Conservation (phyloP, 345 rosid species). For the Brassica juncea region DNA sequence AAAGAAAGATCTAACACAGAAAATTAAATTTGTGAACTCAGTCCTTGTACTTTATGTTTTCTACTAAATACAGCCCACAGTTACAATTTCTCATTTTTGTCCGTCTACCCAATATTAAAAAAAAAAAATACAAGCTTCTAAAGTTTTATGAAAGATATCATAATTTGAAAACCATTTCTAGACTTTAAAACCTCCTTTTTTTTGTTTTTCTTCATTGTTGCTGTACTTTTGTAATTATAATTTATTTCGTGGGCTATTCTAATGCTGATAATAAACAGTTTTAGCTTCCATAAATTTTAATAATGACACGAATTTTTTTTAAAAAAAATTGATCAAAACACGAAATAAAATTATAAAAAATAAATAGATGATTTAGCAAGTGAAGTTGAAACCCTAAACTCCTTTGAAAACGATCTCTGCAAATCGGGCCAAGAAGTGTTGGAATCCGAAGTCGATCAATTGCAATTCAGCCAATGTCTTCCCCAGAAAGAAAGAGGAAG, state of each 20-base stretch:
- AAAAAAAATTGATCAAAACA: no score
- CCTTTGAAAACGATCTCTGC: neutral
- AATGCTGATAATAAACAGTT: neutral
- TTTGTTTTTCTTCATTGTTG: neutral
- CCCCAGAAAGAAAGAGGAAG: neutral
- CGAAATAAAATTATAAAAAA: neutral
- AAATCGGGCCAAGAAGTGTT: neutral
- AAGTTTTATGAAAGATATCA: no score
- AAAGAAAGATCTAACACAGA: neutral
- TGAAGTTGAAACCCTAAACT: neutral
- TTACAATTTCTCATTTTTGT: neutral
- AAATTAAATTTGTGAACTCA: neutral
- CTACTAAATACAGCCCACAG: neutral
- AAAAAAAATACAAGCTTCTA: neutral
- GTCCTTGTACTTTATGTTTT: conserved; percentile 17
- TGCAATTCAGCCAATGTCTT: neutral
- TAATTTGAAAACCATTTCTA: no score
- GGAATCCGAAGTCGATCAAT: neutral
- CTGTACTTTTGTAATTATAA: neutral
- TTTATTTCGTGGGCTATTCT: neutral
- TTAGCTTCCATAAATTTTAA: neutral
- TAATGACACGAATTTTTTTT: no score
- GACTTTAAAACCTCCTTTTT: neutral
- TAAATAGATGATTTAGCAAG: neutral
- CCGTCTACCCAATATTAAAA: neutral